Conservation (phyloP, 305 asterid genomes). For the Ajuga reptans region DNA sequence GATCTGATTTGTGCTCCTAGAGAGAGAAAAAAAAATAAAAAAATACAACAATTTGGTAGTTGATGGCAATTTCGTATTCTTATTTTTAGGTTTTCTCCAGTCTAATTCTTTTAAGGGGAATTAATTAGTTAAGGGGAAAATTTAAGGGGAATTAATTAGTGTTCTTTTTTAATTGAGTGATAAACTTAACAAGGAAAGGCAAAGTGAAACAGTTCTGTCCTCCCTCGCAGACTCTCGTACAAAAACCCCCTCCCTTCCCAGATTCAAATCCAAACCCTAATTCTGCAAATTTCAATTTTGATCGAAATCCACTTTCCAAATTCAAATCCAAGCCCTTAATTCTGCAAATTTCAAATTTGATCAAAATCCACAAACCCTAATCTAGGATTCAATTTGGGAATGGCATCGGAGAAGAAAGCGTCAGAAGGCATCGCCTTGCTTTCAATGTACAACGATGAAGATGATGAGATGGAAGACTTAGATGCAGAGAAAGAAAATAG, state of each 20-base stretch:
- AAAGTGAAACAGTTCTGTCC: background rate
- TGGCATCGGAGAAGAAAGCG: constrained; percentile 66
- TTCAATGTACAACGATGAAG: constrained; percentile 86
- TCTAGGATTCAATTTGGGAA: constrained; percentile 27
- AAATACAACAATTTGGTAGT: too few relatives aligned
- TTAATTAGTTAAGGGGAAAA: too few relatives aligned
- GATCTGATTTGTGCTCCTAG: too few relatives aligned
- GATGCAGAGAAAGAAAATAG: constrained; percentile 28
- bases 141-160: too few relatives aligned
- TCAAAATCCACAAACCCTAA: constrained; percentile 4
- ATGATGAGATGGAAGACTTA: constrained; percentile 72
- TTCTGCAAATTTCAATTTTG: background rate
- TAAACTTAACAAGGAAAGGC: background rate
- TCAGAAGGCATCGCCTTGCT: constrained; percentile 83
- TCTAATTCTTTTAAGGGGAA: too few relatives aligned
- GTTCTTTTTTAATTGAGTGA: too few relatives aligned
- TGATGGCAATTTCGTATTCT: too few relatives aligned
- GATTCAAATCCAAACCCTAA: constrained; percentile 18
- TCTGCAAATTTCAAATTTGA: background rate
- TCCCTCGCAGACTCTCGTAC: background rate
- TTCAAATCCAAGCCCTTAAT: constrained; percentile 14
- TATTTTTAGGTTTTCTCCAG: too few relatives aligned
- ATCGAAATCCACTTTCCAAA: background rate
- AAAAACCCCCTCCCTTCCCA: constrained; percentile 5
- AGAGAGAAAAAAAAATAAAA: too few relatives aligned